phyloP scores from a whole-genome alignment of 2,329 filamentous ascomycete genomes.

The Botrytis medusae region DNA sequence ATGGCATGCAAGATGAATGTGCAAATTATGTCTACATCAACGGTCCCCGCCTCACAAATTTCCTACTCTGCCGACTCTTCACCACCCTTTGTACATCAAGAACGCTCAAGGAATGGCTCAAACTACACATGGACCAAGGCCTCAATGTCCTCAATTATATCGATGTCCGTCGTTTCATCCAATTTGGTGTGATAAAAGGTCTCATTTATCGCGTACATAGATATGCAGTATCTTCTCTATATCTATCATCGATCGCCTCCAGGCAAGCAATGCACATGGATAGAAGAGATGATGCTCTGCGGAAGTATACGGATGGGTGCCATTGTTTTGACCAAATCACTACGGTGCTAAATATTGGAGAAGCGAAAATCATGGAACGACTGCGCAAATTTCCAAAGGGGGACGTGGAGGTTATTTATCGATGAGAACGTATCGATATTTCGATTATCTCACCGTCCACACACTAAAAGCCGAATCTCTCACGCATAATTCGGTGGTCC shows the following conservation, averaged over 20 bases:
- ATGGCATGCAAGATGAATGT: conserved; percentile 81
- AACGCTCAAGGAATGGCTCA: conserved; percentile 84
- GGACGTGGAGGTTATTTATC: conserved; percentile 43
- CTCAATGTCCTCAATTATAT: conserved; percentile 70
- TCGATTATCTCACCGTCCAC: neutral
- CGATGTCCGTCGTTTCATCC: conserved; percentile 87
- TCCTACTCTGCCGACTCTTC: conserved; percentile 78
- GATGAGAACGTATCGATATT: conserved; percentile 29
- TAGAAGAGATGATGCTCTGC: conserved; percentile 44
- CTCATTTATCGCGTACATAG: conserved; percentile 92
- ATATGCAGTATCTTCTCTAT: conserved; percentile 72
- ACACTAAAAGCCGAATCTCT: too few species aligned
- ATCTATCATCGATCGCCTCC: conserved; percentile 47
- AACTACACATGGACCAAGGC: conserved; percentile 66
- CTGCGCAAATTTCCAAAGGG: conserved; percentile 55
- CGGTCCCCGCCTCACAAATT: conserved; percentile 49
- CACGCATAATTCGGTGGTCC: too few species aligned
- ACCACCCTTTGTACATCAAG: conserved; percentile 79
- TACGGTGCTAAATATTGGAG: conserved; percentile 69
- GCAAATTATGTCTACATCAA: conserved; percentile 66
- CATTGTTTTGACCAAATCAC: conserved; percentile 83
- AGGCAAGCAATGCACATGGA: conserved; percentile 35
- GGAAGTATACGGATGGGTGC: conserved; percentile 70
- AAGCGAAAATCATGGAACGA: conserved; percentile 68
- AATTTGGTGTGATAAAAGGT: conserved; percentile 94